Conservation (phyloP, 257 asterid species). For the Rehmannia glutinosa region DNA sequence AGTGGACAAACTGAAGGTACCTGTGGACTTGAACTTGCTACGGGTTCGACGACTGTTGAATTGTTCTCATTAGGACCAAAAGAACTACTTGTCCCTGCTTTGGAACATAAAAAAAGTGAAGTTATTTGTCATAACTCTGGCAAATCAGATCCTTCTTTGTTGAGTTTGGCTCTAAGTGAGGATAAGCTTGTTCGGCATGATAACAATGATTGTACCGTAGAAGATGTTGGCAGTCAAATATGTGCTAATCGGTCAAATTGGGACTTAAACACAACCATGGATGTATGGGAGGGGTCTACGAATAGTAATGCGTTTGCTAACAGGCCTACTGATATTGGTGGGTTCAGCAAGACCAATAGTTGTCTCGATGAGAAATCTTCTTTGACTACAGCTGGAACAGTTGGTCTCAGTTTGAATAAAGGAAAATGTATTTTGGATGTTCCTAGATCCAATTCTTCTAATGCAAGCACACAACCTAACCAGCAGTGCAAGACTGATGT, state of each 20-base stretch:
- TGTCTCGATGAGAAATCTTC: constrained; percentile 16
- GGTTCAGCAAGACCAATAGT: constrained; percentile 20
- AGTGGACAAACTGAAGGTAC: constrained; percentile 30
- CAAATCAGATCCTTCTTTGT: constrained; percentile 39
- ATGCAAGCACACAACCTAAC: constrained; percentile 19
- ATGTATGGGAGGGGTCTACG: constrained; percentile 71
- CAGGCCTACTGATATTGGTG: constrained; percentile 23
- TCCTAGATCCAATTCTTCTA: constrained; percentile 26
- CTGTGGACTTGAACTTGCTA: constrained; percentile 24
- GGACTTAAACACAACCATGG: constrained; percentile 91
- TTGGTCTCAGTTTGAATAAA: constrained; percentile 29
- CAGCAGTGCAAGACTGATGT: constrained; percentile 36
- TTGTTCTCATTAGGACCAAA: constrained; percentile 41
- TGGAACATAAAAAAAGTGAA: constrained; percentile 20
- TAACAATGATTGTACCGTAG: constrained; percentile 17
- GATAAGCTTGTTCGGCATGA: constrained; percentile 24
- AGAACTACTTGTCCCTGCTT: constrained; percentile 23
- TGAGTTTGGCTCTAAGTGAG: constrained; percentile 41
- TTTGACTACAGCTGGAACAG: constrained; percentile 24
- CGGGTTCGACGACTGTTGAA: constrained; percentile 31
- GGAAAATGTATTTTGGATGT: constrained; percentile 41
- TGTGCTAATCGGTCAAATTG: constrained; percentile 61
- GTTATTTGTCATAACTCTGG: constrained; percentile 18
- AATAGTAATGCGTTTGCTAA: constrained; percentile 25
- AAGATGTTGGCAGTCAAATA: constrained; percentile 19